Base-by-base conservation (phyloP, 768 basidiomycete species). In the Suillus placidus region DNA sequence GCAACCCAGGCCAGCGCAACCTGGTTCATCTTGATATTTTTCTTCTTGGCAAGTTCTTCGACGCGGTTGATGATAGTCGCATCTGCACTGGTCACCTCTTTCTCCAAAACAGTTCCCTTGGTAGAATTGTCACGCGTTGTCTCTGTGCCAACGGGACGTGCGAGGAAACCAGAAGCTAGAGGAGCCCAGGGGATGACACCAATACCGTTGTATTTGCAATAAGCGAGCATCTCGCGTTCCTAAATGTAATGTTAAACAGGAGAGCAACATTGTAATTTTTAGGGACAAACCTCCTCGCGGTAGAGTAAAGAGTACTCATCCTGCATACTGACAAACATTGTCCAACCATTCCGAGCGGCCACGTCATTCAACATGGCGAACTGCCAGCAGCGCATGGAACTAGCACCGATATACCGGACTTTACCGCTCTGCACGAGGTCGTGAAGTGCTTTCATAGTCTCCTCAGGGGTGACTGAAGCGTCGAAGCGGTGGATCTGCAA, bases 251-350 rank as follows among this genome's bases (percentile, higher is more conserved):
- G 3, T 4, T 5, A 3, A 13, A 42, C 13, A 20, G 2, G 9
- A n/a, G 38, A 30, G 2, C 18, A 38, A 16, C 7, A 4, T 45
- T 20, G 37, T 40, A 10, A 18, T 30, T 62, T 12, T 9, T 2
- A 14, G 55, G 1, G 10, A 13, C 49, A 37, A 23, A 80, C 83
- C 73, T 88, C 85, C 64, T 85, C 82, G 38, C 86, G 79, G 69
- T 88, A 88, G 23, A 87, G 76, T 6, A 86, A 72, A 40, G 79
- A 84, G 67, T 87, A 82, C 64, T 84, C 82, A 51, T 80, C 78
- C 72, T 88, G 87, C 80, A 87, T 85, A 64, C 84, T 82, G 57
- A 85, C 78, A 66, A 88, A 87, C 65, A 78, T 81, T 6, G 86
- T 85, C 79, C 85, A 84, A 4, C 80, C 80, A 18, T 83, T 71